Conservation (phyloP, 176 grass and related monocot genomes). For the Dendrocalamus sinicus region DNA sequence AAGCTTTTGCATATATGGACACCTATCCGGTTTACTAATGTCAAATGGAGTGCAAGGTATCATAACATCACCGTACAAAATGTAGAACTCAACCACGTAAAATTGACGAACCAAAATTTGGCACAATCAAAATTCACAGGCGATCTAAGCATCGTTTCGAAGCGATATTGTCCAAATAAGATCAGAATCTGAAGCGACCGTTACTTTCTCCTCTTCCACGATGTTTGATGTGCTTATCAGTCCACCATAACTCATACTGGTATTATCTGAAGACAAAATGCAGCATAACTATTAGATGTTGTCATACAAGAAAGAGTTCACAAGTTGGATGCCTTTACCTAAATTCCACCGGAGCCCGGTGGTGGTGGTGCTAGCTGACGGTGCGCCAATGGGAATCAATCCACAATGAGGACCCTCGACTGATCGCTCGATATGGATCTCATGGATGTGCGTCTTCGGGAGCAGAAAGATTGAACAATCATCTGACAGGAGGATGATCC, state of each 20-base stretch:
- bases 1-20: too few relatives aligned
- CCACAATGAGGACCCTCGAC: conserved; percentile 85
- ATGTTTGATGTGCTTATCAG: conserved; percentile 91
- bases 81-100: not conserved
- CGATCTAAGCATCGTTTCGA: conserved; percentile 36
- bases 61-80: conserved; percentile 1
- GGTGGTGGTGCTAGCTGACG: conserved; percentile 64
- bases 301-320: not conserved
- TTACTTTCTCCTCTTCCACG: conserved; percentile 64
- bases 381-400: conserved; percentile 74
- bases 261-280: conserved; percentile 52
- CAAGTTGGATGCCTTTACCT: conserved; percentile 45
- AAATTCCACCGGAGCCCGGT: conserved; percentile 90
- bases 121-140: conserved; percentile 11
- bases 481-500: conserved; percentile 77
- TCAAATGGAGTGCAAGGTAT: not conserved
- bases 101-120: conserved; percentile 37
- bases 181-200: conserved; percentile 78
- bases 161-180: conserved; percentile 97
- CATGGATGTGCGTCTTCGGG: conserved; percentile 67
- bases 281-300: conserved; percentile 18
- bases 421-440: conserved; percentile 60
- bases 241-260: conserved; percentile 78
- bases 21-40: too few relatives aligned
- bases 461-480: conserved; percentile 82